These are phyloP conservation scores for Lecanoromycetidae sp. DNA, from an alignment of 2,329 filamentous ascomycete species.

Conservation along the genomic window DNA sequence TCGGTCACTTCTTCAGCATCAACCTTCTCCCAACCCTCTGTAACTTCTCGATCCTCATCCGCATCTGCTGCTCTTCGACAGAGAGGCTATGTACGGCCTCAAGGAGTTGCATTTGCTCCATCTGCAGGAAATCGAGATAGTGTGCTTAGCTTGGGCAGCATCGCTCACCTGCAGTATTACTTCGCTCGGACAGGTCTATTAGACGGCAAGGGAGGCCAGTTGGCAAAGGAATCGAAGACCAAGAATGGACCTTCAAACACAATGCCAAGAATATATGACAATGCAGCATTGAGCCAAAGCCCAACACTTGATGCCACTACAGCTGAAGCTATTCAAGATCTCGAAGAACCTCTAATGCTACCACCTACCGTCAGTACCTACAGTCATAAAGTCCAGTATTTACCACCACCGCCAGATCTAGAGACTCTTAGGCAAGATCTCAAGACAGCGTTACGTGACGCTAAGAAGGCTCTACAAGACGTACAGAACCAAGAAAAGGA, in stretches of 20 bases:
- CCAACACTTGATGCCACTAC: slow-evolving; percentile 16
- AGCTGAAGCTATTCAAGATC: slow-evolving; percentile 27
- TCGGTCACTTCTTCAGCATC: slow-evolving; percentile 25
- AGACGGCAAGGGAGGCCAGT: slow-evolving; percentile 81
- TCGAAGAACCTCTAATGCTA: slow-evolving; percentile 60
- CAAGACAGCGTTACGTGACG: slow-evolving; percentile 55
- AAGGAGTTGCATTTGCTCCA: slow-evolving; percentile 77
- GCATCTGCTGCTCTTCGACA: slow-evolving; percentile 39
- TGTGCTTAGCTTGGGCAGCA: slow-evolving; percentile 91
- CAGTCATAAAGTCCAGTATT: slow-evolving; percentile 66
- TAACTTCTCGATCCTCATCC: slow-evolving; percentile 30
- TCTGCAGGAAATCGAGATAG: slow-evolving; percentile 85
- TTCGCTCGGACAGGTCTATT: slow-evolving; percentile 88
- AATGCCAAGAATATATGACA: slow-evolving; percentile 9
- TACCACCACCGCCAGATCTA: slow-evolving; percentile 74
- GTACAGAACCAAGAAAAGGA: slow-evolving; percentile 30
- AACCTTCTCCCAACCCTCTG: slow-evolving; percentile 33
- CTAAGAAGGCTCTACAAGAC: slow-evolving; percentile 54
- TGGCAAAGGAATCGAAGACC: slow-evolving; percentile 43
- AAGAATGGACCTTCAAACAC: slow-evolving; percentile 23
- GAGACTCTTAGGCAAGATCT: slow-evolving; percentile 62
- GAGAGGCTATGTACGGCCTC: slow-evolving; percentile 76
- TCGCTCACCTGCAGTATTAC: slow-evolving; percentile 95
- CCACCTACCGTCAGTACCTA: slow-evolving; percentile 98
- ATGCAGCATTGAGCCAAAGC: slow-evolving; percentile 4